These are phyloP conservation scores for Sistotremastrum suecicum DNA, from an alignment of 768 basidiomycete genomes.

Conservation along the genomic window DNA sequence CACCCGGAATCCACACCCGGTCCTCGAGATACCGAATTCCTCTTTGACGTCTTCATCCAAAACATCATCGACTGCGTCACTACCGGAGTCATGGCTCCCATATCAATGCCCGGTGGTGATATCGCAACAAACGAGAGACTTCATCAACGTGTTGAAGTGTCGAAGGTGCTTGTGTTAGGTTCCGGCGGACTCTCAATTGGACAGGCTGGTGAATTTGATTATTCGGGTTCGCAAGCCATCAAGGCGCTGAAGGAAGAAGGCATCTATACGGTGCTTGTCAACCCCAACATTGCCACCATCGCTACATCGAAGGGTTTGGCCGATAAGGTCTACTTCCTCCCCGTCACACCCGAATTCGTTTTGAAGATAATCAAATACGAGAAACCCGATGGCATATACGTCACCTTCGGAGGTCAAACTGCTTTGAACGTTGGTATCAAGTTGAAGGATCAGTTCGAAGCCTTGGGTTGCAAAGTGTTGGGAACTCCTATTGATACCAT, in stretches of 20 bases:
- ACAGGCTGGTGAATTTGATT: constrained; percentile 99
- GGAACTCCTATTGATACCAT: constrained; percentile 97
- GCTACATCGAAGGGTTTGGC: constrained; percentile 95
- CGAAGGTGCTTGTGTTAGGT: constrained; percentile 92
- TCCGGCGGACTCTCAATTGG: constrained; percentile 97
- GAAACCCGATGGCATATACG: constrained; percentile 97
- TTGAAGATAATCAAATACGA: constrained; percentile 98
- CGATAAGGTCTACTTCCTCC: constrained; percentile 99
- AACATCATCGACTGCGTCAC: constrained; percentile 63
- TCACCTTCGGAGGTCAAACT: constrained; percentile 97
- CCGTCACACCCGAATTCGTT: constrained; percentile 95
- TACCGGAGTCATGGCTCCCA: constrained; percentile 38
- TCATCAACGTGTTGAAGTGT: constrained; percentile 60
- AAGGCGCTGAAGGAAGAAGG: constrained; percentile 98
- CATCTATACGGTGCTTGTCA: constrained; percentile 97
- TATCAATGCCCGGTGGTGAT: constrained; percentile 64
- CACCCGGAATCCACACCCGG: constrained; percentile 97
- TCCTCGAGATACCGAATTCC: constrained; percentile 94
- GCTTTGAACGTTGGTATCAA: constrained; percentile 94
- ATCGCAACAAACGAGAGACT: constrained; percentile 71
- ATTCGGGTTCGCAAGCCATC: constrained; percentile 98
- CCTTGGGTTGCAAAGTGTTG: constrained; percentile 80
- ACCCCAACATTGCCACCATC: constrained; percentile 98
- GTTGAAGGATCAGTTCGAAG: constrained; percentile 91
- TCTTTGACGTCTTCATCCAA: constrained; percentile 95